Percentiles rank a stretch among this genome's conserved stretches.
phyloP scores from a whole-genome alignment of 768 basidiomycete genomes.

The Naganishia onofrii region DNA sequence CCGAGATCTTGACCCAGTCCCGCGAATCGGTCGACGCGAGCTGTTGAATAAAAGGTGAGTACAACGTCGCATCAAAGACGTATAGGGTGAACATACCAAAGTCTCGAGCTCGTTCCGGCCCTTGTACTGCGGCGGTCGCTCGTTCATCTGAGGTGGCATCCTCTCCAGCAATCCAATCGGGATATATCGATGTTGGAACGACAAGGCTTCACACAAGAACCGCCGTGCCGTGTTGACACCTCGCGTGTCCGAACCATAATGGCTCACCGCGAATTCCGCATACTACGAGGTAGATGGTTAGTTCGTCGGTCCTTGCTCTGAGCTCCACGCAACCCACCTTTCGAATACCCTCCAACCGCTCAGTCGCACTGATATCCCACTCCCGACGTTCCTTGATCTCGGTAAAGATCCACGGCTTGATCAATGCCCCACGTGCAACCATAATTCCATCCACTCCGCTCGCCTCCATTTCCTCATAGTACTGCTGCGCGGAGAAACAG shows the following conservation, averaged over 20 bases:
- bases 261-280: slow-evolving; percentile 75
- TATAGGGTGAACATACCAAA: slow-evolving; percentile 46
- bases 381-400: slow-evolving; percentile 88
- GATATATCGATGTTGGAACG: slow-evolving; percentile 93
- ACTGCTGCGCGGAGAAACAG: slow-evolving; percentile 80
- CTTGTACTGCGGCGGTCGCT: slow-evolving; percentile 79
- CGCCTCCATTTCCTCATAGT: slow-evolving; percentile 71
- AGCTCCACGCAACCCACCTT: slow-evolving; percentile 61
- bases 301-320: background rate
- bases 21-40: slow-evolving; percentile 72
- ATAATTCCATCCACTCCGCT: slow-evolving; percentile 91
- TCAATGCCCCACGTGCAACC: slow-evolving; percentile 89
- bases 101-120: slow-evolving; percentile 89
- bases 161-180: slow-evolving; percentile 87
- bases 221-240: slow-evolving; percentile 88
- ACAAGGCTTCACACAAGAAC: slow-evolving; percentile 90
- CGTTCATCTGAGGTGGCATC: slow-evolving; percentile 78
- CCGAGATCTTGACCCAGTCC: slow-evolving; percentile 90
- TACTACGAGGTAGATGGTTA: slow-evolving; percentile 58
- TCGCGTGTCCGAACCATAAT: slow-evolving; percentile 58
- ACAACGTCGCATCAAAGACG: background rate
- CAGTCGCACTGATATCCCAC: slow-evolving; percentile 86
- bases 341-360: slow-evolving; percentile 73
- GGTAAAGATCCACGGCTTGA: slow-evolving; percentile 82
- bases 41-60: background rate